Percentiles rank a stretch among this genome's conserved stretches.
These are phyloP conservation scores for Stylonectria norvegica DNA, from an alignment of 2,329 filamentous ascomycete species.

Conservation along the genomic window DNA sequence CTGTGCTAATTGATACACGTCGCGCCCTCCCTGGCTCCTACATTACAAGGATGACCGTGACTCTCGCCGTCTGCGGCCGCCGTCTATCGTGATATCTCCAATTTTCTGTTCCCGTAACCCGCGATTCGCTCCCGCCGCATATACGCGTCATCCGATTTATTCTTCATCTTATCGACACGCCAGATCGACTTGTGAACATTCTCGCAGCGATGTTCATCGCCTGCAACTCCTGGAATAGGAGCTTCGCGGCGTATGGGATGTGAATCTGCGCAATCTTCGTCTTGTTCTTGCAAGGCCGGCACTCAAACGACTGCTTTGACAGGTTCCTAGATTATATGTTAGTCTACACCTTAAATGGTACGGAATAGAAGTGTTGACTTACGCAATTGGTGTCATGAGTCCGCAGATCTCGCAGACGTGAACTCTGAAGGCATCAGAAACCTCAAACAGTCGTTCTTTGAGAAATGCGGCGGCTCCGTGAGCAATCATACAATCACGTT, in stretches of 20 bases:
- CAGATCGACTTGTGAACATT: constrained; percentile 89
- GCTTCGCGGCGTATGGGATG: constrained; percentile 95
- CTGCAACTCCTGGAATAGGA: constrained; percentile 96
- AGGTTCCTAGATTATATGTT: constrained; percentile 63
- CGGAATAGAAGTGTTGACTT: constrained; percentile 47
- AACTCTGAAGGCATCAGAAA: constrained; percentile 95
- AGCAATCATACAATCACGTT: constrained; percentile 99
- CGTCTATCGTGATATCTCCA: constrained; percentile 7
- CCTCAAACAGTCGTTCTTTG: constrained; percentile 95
- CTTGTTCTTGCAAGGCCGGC: constrained; percentile 97
- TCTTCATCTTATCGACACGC: constrained; percentile 66
- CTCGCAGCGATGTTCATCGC: constrained; percentile 98
- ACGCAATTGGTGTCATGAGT: constrained; percentile 98
- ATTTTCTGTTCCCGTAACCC: constrained; percentile 6
- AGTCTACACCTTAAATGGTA: constrained; percentile 22
- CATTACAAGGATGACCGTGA: constrained; percentile 20
- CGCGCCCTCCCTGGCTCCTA: constrained; percentile 3
- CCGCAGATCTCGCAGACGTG: constrained; percentile 99
- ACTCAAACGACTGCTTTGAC: constrained; percentile 94
- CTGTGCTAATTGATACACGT: constrained; percentile 16
- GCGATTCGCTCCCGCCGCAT: constrained; percentile 1
- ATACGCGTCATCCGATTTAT: not conserved
- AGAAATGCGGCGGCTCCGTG: constrained; percentile 95
- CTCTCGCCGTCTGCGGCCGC: constrained; percentile 5
- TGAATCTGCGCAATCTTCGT: constrained; percentile 97